phyloP scores from a whole-genome alignment of 495 filamentous ascomycete genomes.

The Xylaria flabelliformis region DNA sequence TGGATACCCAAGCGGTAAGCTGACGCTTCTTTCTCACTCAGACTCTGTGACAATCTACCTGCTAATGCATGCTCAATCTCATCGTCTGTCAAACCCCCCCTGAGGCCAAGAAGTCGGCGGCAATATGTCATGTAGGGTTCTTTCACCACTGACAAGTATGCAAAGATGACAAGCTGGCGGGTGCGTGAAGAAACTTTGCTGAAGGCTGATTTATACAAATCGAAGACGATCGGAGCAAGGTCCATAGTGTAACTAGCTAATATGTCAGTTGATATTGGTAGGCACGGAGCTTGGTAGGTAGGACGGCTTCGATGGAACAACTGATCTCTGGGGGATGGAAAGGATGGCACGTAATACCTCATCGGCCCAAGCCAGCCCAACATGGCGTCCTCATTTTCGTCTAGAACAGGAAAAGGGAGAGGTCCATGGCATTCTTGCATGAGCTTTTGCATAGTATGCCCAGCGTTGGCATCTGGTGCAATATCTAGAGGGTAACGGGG shows the following conservation, averaged over 20 bases:
- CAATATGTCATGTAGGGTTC: constrained; percentile 21
- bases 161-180: constrained; percentile 28
- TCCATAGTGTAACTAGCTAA: constrained; percentile 2
- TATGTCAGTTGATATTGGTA: neutral
- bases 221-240: constrained; percentile 12
- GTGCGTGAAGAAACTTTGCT: constrained; percentile 16
- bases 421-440: constrained; percentile 6
- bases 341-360: neutral
- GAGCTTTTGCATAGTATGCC: constrained; percentile 15
- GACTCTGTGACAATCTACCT: constrained; percentile 16
- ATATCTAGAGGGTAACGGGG: constrained; percentile 18
- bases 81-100: constrained; percentile 20
- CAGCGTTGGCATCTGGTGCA: constrained; percentile 13
- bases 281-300: neutral
- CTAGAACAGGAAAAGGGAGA: neutral
- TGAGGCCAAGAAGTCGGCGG: constrained; percentile 9
- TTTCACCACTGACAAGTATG: constrained; percentile 18
- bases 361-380: neutral
- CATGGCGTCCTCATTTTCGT: neutral
- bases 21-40: constrained; percentile 24
- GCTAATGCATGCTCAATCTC: constrained; percentile 11
- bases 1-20: constrained; percentile 19
- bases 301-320: neutral
- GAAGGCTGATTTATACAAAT: neutral
- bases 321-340: neutral